Evolutionary conservation across 495 filamentous ascomycete species (phyloP), one percentile per base, ranked within the genome.

Genomic region (Tuber umbilicatum): DNA sequence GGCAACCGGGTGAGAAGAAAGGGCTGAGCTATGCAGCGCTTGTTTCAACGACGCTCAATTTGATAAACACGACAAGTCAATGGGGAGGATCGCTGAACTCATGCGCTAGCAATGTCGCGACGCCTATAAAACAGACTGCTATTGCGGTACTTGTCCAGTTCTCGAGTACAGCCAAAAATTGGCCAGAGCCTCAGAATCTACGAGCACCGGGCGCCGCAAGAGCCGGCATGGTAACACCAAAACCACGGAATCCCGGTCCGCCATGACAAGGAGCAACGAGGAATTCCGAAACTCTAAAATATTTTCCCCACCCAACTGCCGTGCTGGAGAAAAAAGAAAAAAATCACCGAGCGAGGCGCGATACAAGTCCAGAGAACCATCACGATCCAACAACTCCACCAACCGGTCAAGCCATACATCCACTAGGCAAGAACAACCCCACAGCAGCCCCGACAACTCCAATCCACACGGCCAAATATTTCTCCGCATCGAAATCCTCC

Each of bases 381-480:
- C 55, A 35, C 10, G 12, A 9, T 5, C 47, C 50, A 27, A 9
- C 42, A 16, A 16, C 42, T 14, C 55, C 27, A 64, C 55, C 55
- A 35, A 64, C 55, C 55, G 5, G 19, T 64, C 27, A 64, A 64
- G 9, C 27, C 55, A 64, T 64, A 64, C 55, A 64, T 14, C 0
- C 55, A 64, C 31, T n/a, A 3, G 76, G 74, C 39, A 79, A 64
- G 23, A 39, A 69, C n/a, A 79, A 21, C 27, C 77, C 77, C 42
- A 80, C 78, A 47, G 68, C 67, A 9, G 71, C 71, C 1, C 78
- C 78, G 27, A 80, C 71, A 37, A 80, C 27, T 3, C 78, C 78
- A 23, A 80, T 41, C 78, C 74, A 80, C 35, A 80, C 64, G 16
- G 40, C 47, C 43, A 80, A 47, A 77, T 80, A 80, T 31, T 42